These are phyloP conservation scores for Physcia stellaris DNA, from an alignment of 495 filamentous ascomycete species.

Conservation along the genomic window DNA sequence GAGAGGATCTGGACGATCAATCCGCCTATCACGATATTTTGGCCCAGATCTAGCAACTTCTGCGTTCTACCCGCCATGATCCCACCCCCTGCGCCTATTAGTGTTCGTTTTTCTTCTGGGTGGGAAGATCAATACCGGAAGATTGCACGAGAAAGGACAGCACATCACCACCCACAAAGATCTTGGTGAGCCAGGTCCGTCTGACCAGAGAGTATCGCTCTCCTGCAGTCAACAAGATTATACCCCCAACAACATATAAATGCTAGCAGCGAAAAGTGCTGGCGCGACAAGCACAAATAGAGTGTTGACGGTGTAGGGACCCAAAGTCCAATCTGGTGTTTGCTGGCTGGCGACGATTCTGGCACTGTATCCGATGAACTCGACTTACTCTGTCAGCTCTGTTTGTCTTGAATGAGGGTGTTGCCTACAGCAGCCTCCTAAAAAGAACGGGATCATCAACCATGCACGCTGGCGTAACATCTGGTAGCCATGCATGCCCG, in stretches of 20 bases:
- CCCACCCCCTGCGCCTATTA: slow-evolving; percentile 34
- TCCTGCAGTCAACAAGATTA: slow-evolving; percentile 16
- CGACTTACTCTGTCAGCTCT: slow-evolving; percentile 15
- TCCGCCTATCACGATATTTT: slow-evolving; percentile 37
- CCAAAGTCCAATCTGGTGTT: slow-evolving; percentile 1
- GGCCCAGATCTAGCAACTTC: slow-evolving; percentile 28
- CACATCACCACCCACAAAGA: slow-evolving; percentile 36
- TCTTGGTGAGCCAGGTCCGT: slow-evolving; percentile 30
- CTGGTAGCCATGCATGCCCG: slow-evolving; percentile 33
- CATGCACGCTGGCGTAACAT: slow-evolving; percentile 34
- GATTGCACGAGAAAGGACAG: slow-evolving; percentile 37
- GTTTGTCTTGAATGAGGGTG: not conserved
- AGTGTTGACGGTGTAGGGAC: slow-evolving; percentile 25
- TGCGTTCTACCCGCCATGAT: slow-evolving; percentile 26
- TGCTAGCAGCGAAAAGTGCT: slow-evolving; percentile 23
- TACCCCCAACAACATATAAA: slow-evolving; percentile 23
- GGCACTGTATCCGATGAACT: slow-evolving; percentile 31
- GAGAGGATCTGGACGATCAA: slow-evolving; percentile 34
- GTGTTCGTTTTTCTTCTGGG: too few relatives aligned
- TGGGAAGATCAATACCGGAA: too few relatives aligned
- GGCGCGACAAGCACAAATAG: slow-evolving; percentile 23
- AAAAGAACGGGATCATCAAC: slow-evolving; percentile 46
- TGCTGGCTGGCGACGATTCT: slow-evolving; percentile 24
- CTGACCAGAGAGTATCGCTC: slow-evolving; percentile 25
- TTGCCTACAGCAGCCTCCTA: slow-evolving; percentile 30